These are phyloP conservation scores for Geum urbanum DNA, from an alignment of 306 rosid genomes.

Conservation along the genomic window DNA sequence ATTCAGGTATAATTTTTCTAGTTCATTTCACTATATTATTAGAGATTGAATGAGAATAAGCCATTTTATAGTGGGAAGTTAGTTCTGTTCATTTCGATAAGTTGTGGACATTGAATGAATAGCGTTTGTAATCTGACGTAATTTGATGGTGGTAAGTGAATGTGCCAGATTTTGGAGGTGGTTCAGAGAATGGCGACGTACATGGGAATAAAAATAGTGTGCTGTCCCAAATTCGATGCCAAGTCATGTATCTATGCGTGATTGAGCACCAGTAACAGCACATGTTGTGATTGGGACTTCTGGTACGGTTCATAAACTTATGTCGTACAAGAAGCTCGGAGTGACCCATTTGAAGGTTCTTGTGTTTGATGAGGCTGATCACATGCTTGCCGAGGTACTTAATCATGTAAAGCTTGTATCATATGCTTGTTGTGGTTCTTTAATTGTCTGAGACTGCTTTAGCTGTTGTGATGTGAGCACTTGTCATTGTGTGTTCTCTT, in stretches of 20 bases:
- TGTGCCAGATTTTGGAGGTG: slow-evolving; percentile 45
- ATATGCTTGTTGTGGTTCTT: neutral
- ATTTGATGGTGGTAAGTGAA: neutral
- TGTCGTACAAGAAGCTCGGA: slow-evolving; percentile 42
- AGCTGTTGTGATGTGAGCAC: neutral
- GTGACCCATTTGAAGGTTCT: slow-evolving; percentile 47
- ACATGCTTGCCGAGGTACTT: slow-evolving; percentile 53
- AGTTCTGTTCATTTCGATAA: too few relatives aligned
- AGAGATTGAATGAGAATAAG: too few relatives aligned
- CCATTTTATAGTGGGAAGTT: too few relatives aligned
- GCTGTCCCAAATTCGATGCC: slow-evolving; percentile 48
- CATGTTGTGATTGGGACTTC: slow-evolving; percentile 75
- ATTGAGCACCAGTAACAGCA: slow-evolving; percentile 45
- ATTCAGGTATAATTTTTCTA: slow-evolving; percentile 46
- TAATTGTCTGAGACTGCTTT: neutral
- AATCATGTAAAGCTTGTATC: neutral
- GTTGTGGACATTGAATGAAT: neutral
- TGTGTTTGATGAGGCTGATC: slow-evolving; percentile 83
- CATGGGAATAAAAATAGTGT: slow-evolving; percentile 49
- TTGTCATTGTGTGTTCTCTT: neutral
- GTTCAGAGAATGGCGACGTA: slow-evolving; percentile 63
- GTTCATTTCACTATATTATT: neutral
- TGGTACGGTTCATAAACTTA: slow-evolving; percentile 55
- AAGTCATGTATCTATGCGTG: slow-evolving; percentile 24
- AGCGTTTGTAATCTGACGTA: neutral